Conservation (phyloP, 108 stramenopile species). For the Cyclotella atomus region DNA sequence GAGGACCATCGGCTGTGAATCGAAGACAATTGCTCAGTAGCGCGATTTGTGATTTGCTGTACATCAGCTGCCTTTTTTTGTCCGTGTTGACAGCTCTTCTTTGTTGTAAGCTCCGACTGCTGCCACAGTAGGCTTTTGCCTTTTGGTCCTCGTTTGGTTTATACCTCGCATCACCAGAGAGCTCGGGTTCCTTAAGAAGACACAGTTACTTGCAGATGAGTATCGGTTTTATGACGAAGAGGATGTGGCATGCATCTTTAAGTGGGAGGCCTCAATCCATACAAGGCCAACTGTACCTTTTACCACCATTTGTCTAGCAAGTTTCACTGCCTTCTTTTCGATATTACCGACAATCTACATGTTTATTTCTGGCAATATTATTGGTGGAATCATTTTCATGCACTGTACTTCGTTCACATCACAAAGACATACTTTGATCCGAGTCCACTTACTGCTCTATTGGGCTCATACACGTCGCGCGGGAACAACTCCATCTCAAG, state of each 20-base stretch:
- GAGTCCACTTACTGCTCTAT: not conserved
- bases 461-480: not conserved
- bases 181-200: no score
- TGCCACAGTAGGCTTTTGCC: not conserved
- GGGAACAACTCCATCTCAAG: not conserved
- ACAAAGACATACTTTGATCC: not conserved
- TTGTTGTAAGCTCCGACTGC: not conserved
- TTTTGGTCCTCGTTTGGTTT: not conserved
- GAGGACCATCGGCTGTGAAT: constrained; percentile 11
- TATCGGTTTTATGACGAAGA: not conserved
- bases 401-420: not conserved
- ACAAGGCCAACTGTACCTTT: not conserved
- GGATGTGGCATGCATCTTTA: not conserved
- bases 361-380: not conserved
- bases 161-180: not conserved
- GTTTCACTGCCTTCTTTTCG: not conserved
- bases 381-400: not conserved
- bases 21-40: constrained; percentile 5
- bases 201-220: not conserved
- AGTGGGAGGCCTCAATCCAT: not conserved
- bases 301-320: not conserved
- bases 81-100: not conserved
- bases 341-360: not conserved
- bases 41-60: not conserved
- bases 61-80: not conserved